Conservation (phyloP, 73 alveolate species). For the Tetrahymena borealis region DNA sequence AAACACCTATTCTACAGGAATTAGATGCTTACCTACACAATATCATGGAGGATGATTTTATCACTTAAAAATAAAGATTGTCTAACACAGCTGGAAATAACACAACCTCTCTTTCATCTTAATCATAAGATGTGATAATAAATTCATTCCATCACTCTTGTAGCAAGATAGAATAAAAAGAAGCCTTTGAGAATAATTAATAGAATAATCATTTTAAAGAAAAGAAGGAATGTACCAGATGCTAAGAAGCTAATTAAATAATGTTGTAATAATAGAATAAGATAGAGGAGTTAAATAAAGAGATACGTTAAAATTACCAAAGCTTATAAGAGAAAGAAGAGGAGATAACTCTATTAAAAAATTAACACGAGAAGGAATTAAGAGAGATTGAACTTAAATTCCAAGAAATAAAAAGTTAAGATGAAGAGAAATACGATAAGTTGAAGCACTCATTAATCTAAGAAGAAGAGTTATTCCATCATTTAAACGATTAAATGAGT, state of each 20-base stretch:
- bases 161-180: not conserved
- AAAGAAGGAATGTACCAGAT: not conserved
- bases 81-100: not conserved
- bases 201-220: not conserved
- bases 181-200: no score
- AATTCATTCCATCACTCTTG: not conserved
- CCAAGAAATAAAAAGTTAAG: not conserved
- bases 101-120: not conserved
- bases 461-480: not conserved
- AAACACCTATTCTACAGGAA: not conserved
- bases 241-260: not conserved
- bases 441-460: not conserved
- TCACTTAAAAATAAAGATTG: not conserved
- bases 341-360: not conserved
- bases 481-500: not conserved
- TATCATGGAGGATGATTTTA: not conserved
- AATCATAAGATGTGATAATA: not conserved
- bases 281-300: not conserved
- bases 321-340: not conserved
- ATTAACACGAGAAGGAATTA: not conserved
- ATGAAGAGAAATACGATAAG: not conserved
- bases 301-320: not conserved
- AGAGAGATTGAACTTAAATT: not conserved
- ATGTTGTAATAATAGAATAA: not conserved
- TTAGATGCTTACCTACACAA: not conserved